Evolutionary conservation across 2,329 filamentous ascomycete species (phyloP).

Genomic region (Penicillium sp.): DNA sequence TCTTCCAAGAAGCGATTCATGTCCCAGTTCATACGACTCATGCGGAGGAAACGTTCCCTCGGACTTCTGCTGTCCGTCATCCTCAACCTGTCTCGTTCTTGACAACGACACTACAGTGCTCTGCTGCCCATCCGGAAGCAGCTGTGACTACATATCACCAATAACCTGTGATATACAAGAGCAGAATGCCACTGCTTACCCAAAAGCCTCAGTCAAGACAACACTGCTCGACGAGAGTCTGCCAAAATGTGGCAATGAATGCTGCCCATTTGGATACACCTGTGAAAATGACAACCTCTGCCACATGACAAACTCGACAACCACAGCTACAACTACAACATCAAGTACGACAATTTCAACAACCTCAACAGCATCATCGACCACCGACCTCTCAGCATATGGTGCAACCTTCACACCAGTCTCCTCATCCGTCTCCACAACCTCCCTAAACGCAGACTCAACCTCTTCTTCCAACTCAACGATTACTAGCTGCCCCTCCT

Average conservation of each 20-base stretch:
- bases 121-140: constrained; percentile 46
- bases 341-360: constrained; percentile 9
- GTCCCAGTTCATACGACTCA: constrained; percentile 33
- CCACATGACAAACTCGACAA: not conserved
- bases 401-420: constrained; percentile 24
- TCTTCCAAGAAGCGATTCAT: constrained; percentile 27
- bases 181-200: constrained; percentile 42
- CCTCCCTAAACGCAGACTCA: constrained; percentile 9
- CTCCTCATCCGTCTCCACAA: constrained; percentile 19
- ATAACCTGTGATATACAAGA: constrained; percentile 45
- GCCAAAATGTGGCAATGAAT: constrained; percentile 43
- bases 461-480: not conserved
- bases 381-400: constrained; percentile 15
- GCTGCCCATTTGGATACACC: constrained; percentile 50
- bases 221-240: constrained; percentile 41
- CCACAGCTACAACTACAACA: not conserved
- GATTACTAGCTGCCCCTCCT: constrained; percentile 35
- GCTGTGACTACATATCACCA: constrained; percentile 43
- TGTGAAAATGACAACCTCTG: constrained; percentile 32
- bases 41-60: constrained; percentile 42
- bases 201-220: constrained; percentile 42
- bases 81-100: constrained; percentile 42
- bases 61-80: constrained; percentile 46
- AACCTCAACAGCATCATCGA: constrained; percentile 7
- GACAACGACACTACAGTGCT: constrained; percentile 45